phyloP scores from a whole-genome alignment of 2,329 filamentous ascomycete genomes.

The Talaromyces sp. region DNA sequence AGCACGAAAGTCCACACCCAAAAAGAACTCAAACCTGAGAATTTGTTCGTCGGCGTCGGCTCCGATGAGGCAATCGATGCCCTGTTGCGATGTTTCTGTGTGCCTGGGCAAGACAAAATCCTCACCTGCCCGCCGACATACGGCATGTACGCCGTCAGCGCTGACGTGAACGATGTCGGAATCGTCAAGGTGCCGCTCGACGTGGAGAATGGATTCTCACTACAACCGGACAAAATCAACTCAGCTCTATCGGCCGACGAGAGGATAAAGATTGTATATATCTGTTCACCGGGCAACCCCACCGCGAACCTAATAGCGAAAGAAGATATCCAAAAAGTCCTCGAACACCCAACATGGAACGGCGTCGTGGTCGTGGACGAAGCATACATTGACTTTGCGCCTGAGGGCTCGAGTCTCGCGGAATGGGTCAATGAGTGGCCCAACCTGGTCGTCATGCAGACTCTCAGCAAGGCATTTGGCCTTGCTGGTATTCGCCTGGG shows the following conservation, averaged over 20 bases:
- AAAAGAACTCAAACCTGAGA: conserved; percentile 69
- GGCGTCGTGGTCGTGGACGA: conserved; percentile 91
- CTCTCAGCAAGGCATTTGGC: conserved; percentile 95
- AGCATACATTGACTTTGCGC: conserved; percentile 93
- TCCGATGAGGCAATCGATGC: conserved; percentile 97
- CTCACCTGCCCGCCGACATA: conserved; percentile 95
- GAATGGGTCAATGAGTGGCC: conserved; percentile 91
- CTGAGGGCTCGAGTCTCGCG: conserved; percentile 73
- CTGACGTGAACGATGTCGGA: conserved; percentile 86
- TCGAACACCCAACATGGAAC: conserved; percentile 91
- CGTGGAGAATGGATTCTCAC: conserved; percentile 65
- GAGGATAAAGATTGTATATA: conserved; percentile 80
- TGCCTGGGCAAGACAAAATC: conserved; percentile 81
- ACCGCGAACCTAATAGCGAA: conserved; percentile 78
- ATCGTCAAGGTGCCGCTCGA: conserved; percentile 84
- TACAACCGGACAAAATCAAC: conserved; percentile 68
- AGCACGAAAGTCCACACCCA: conserved; percentile 76
- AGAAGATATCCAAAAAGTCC: conserved; percentile 66
- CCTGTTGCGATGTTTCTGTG: conserved; percentile 87
- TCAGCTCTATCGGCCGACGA: conserved; percentile 60
- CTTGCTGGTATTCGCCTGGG: conserved; percentile 90
- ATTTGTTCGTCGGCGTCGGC: conserved; percentile 92
- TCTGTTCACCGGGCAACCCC: conserved; percentile 94
- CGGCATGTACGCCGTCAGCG: conserved; percentile 95
- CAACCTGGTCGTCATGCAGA: conserved; percentile 97